Evolutionary conservation across 83 land plant species (phyloP).

Genomic region (Picea mariana): DNA sequence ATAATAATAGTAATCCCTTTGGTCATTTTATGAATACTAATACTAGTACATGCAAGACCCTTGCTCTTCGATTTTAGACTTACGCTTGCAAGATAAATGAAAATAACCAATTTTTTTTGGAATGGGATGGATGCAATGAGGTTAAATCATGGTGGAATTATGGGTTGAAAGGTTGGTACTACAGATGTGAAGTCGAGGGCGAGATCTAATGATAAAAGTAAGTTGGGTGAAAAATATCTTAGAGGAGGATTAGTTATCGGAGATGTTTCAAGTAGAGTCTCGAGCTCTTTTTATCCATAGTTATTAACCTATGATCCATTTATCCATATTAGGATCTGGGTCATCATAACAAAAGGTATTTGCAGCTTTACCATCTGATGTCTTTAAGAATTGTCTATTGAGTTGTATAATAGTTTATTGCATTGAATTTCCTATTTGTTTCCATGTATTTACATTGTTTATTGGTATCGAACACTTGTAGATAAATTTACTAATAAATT

Average conservation of each 20-base stretch:
- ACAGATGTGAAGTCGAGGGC: no score
- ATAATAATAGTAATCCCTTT: conserved; percentile 23
- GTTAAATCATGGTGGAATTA: neutral
- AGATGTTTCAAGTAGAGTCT: conserved; percentile 12
- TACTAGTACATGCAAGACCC: conserved; percentile 5
- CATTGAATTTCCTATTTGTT: neutral
- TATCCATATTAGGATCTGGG: no score
- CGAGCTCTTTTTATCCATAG: conserved; percentile 13
- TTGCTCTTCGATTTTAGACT: neutral
- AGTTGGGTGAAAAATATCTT: neutral
- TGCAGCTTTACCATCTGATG: conserved; percentile 1
- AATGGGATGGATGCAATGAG: conserved; percentile 5
- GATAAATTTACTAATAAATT: conserved; percentile 52
- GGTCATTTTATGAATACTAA: conserved; percentile 19
- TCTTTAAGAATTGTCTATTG: conserved; percentile 13
- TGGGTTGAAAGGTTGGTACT: neutral
- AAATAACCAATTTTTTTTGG: neutral
- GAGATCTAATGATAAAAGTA: neutral
- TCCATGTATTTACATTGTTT: neutral
- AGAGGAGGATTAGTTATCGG: conserved; percentile 1
- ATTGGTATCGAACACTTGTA: neutral
- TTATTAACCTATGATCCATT: neutral
- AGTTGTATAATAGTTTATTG: neutral
- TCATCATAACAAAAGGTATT: neutral
- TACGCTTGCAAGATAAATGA: neutral